phyloP scores from a whole-genome alignment of 2,329 filamentous ascomycete species.

The Ceratocystis ficicola region DNA sequence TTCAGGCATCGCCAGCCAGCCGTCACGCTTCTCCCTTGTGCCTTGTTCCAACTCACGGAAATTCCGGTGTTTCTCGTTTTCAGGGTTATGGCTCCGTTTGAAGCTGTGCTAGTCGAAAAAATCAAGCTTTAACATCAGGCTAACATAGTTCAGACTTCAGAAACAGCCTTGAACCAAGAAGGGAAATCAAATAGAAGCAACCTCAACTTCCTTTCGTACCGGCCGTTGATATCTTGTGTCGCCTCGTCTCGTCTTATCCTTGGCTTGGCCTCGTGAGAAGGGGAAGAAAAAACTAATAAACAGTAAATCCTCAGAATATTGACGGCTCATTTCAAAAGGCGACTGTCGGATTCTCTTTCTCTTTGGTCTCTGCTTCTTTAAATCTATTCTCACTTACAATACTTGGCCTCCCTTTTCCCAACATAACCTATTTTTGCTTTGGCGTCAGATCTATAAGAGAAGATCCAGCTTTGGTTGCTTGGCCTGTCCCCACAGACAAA shows the following conservation, averaged over 20 bases:
- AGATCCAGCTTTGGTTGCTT: neutral
- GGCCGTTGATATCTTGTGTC: neutral
- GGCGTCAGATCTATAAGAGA: neutral
- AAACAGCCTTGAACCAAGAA: constrained; percentile 6
- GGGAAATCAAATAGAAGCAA: neutral
- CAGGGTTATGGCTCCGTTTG: neutral
- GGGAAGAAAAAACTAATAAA: neutral
- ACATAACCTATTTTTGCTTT: neutral
- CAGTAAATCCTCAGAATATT: neutral
- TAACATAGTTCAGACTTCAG: neutral
- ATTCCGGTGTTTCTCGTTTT: constrained; percentile 11
- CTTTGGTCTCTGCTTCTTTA: neutral
- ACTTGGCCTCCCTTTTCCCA: neutral
- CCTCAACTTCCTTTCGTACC: neutral
- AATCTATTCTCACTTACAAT: neutral
- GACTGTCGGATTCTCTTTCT: neutral
- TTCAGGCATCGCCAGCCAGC: neutral
- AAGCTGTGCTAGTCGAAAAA: neutral
- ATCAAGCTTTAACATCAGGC: neutral
- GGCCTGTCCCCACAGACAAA: neutral
- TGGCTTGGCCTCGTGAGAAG: neutral
- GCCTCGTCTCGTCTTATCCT: constrained; percentile 9
- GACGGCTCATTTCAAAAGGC: neutral
- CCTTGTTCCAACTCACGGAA: neutral
- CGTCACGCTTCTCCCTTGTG: neutral